A percentile compares a stretch with the other conserved stretches of the same genome.
Conservation (phyloP, 1,139 yeast genomes). For the Debaryomycetaceae sp. region DNA sequence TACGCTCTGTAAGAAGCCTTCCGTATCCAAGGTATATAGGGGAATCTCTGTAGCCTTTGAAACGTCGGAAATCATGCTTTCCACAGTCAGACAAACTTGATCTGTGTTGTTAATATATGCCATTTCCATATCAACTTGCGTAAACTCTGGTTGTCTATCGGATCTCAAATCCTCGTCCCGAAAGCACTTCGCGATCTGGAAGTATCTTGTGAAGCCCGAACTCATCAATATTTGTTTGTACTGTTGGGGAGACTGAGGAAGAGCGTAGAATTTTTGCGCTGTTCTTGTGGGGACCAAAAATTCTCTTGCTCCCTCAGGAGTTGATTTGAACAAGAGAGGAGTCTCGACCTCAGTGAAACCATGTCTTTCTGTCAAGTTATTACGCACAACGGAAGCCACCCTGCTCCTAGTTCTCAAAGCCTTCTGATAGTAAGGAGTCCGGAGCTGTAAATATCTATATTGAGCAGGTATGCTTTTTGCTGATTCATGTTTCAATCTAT, state of each 20-base stretch:
- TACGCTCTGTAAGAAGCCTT: slow-evolving; percentile 21
- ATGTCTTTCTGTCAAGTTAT: slow-evolving; percentile 38
- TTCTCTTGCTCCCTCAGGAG: slow-evolving; percentile 98
- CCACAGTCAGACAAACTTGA: slow-evolving; percentile 63
- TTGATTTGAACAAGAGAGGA: slow-evolving; percentile 86
- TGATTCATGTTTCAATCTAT: slow-evolving; percentile 48
- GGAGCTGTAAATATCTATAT: slow-evolving; percentile 73
- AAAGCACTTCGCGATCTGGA: slow-evolving; percentile 89
- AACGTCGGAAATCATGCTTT: slow-evolving; percentile 48
- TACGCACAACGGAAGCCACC: slow-evolving; percentile 55
- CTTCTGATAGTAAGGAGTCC: slow-evolving; percentile 59
- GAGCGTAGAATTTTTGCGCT: slow-evolving; percentile 66
- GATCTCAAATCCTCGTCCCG: slow-evolving; percentile 93
- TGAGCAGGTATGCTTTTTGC: slow-evolving; percentile 69
- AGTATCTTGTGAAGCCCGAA: slow-evolving; percentile 81
- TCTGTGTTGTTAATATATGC: slow-evolving; percentile 69
- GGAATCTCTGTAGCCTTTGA: slow-evolving; percentile 53
- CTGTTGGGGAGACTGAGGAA: slow-evolving; percentile 98
- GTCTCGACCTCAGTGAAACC: slow-evolving; percentile 85
- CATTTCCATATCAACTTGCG: slow-evolving; percentile 94
- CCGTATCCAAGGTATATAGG: slow-evolving; percentile 28
- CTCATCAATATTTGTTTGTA: slow-evolving; percentile 94
- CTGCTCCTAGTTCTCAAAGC: slow-evolving; percentile 60
- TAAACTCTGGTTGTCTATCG: slow-evolving; percentile 96
- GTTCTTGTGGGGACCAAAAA: slow-evolving; percentile 87